Evolutionary conservation across 192 early-diverging fungal species (phyloP), one percentile per base, ranked within the genome.

Genomic region (Obelidium mucronatum): DNA sequence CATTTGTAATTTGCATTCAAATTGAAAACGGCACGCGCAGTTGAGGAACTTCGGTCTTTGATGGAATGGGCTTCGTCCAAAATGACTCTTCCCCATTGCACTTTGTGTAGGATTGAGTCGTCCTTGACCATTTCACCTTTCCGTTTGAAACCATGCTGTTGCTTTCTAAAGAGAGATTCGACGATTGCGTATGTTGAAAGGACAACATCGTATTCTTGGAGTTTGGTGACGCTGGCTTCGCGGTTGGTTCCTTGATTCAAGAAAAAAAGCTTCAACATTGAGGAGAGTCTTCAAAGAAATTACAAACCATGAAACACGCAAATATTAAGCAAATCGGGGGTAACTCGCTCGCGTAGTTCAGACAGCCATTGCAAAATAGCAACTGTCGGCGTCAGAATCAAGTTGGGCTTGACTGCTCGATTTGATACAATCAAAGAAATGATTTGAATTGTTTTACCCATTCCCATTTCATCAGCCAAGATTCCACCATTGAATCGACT

Each of bases 361-460:
- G 85, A 82, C 71, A 84, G 84, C 95, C 96, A 98, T 85, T 96
- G 96, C 67, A 93, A 67, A 42, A 97, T 86, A 3, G 96, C 96
- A 13, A 96, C 95, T 0, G 93, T 94, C 1, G 96, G 96, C 8
- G 91, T 92, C 15, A 97, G 68, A 42, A 97, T 92, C 74, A 97
- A 81, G 62, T 91, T 97, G 6, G 93, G 93, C 28, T 86, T 86
- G 17, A 84, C 81, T 15, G 79, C 78, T 2, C 83, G 84, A 60
- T 91, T 90, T 11, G 93, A 55, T 6, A 81, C 82, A 30, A 98
- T 68, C 26, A 98, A 83, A 6, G 91, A 89, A 33, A 98, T 95
- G 55, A 92, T 93, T 77, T 97, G 94, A 74, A 98, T 93, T 2
- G 96, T 98, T 81, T 98, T 98, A 13, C 80, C 84, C 84, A 87